phyloP scores from a whole-genome alignment of 768 basidiomycete species.

The Rhizopogon roseolus region DNA sequence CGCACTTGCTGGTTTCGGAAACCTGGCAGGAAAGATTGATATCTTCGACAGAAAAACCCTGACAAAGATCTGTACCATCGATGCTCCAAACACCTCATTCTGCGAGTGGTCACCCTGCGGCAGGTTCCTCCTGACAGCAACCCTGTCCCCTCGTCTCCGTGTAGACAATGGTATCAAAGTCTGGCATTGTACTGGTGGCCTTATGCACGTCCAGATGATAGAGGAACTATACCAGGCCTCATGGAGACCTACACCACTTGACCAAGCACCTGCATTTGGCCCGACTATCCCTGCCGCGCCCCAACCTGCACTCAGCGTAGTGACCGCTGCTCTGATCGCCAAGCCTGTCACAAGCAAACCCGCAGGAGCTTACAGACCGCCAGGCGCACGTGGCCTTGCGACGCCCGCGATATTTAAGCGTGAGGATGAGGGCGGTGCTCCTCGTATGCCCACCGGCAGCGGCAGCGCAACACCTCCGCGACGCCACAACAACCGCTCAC shows the following conservation, averaged over 20 bases:
- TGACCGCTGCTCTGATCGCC: slow-evolving; percentile 38
- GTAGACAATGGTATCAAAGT: slow-evolving; percentile 98
- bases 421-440: slow-evolving; percentile 81
- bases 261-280: slow-evolving; percentile 64
- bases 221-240: slow-evolving; percentile 89
- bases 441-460: slow-evolving; percentile 42
- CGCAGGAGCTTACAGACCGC: slow-evolving; percentile 89
- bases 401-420: slow-evolving; percentile 89
- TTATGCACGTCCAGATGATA: slow-evolving; percentile 76
- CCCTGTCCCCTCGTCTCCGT: slow-evolving; percentile 89
- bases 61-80: slow-evolving; percentile 71
- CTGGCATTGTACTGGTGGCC: slow-evolving; percentile 86
- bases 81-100: slow-evolving; percentile 89
- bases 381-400: slow-evolving; percentile 84
- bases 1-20: slow-evolving; percentile 92
- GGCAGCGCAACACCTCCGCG: slow-evolving; percentile 63
- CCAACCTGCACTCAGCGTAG: slow-evolving; percentile 54
- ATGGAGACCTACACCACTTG: slow-evolving; percentile 75
- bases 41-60: slow-evolving; percentile 86
- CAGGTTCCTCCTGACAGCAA: slow-evolving; percentile 88
- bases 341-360: slow-evolving; percentile 61
- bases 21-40: slow-evolving; percentile 91
- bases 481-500: slow-evolving; percentile 48
- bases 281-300: slow-evolving; percentile 65
- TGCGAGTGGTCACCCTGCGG: slow-evolving; percentile 97